phyloP scores from a whole-genome alignment of 345 rosid species.

The Orychophragmus violaceus region DNA sequence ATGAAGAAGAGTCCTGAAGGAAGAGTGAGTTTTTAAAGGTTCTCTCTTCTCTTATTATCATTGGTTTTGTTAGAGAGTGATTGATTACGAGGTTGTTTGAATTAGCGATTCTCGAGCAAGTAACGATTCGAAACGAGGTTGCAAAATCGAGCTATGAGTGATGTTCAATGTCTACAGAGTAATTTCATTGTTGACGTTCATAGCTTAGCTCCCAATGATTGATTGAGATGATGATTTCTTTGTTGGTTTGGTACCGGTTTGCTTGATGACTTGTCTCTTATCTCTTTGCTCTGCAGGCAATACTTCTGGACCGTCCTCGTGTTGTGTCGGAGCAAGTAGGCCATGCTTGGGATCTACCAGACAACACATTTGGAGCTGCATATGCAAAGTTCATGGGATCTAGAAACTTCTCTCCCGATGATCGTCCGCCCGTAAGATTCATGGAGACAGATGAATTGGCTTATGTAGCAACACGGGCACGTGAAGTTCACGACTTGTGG shows the following conservation, averaged over 20 bases:
- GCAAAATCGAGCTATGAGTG: too few relatives aligned
- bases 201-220: not conserved
- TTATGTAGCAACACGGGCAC: conserved; percentile 62
- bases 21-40: conserved; percentile 35
- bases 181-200: too few relatives aligned
- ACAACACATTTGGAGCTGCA: conserved; percentile 72
- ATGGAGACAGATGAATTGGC: conserved; percentile 75
- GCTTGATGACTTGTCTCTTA: not conserved
- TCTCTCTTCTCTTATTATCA: not conserved
- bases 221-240: not conserved
- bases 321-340: conserved; percentile 52
- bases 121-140: too few relatives aligned
- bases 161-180: too few relatives aligned
- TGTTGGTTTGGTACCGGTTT: not conserved
- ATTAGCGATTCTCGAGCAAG: not conserved
- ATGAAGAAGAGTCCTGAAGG: conserved; percentile 66
- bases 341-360: conserved; percentile 71
- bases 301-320: conserved; percentile 57
- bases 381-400: conserved; percentile 84
- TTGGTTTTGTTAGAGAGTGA: too few relatives aligned
- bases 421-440: conserved; percentile 69
- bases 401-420: conserved; percentile 72
- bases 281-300: conserved; percentile 33
- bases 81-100: too few relatives aligned
- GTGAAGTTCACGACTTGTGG: conserved; percentile 78